Conservation (phyloP, 345 rosid species). For the Streptanthus diversifolius region DNA sequence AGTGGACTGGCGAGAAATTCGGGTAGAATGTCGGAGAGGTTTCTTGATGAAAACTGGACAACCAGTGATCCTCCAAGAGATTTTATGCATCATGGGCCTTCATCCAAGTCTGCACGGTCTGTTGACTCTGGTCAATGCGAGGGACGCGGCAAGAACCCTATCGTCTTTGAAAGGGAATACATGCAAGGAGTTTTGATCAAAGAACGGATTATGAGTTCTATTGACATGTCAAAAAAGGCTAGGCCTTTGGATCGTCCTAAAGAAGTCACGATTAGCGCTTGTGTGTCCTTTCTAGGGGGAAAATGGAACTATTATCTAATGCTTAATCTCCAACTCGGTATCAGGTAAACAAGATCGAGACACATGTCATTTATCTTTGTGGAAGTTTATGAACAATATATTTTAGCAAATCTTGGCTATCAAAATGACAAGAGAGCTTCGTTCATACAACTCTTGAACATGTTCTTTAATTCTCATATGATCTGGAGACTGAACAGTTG, state of each 20-base stretch:
- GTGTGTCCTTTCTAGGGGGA: constrained; percentile 45
- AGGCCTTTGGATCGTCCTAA: constrained; percentile 46
- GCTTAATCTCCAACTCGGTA: constrained; percentile 95
- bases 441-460: background rate
- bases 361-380: constrained; percentile 13
- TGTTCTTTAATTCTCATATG: background rate
- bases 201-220: constrained; percentile 47
- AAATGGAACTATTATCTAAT: constrained; percentile 62
- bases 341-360: constrained; percentile 61
- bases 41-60: constrained; percentile 46
- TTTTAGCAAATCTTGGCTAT: background rate
- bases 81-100: constrained; percentile 34
- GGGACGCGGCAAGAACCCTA: constrained; percentile 29
- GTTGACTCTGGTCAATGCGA: constrained; percentile 37
- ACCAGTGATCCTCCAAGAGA: constrained; percentile 40
- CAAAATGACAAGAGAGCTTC: background rate
- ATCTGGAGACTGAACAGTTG: background rate
- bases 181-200: constrained; percentile 85
- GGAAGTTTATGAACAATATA: background rate
- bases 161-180: constrained; percentile 82
- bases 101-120: constrained; percentile 37
- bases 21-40: constrained; percentile 50
- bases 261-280: constrained; percentile 47
- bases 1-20: constrained; percentile 42
- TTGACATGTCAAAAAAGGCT: constrained; percentile 40